Base-by-base conservation (phyloP, 805 yeast species). In the Ogataea polymorpha region DNA sequence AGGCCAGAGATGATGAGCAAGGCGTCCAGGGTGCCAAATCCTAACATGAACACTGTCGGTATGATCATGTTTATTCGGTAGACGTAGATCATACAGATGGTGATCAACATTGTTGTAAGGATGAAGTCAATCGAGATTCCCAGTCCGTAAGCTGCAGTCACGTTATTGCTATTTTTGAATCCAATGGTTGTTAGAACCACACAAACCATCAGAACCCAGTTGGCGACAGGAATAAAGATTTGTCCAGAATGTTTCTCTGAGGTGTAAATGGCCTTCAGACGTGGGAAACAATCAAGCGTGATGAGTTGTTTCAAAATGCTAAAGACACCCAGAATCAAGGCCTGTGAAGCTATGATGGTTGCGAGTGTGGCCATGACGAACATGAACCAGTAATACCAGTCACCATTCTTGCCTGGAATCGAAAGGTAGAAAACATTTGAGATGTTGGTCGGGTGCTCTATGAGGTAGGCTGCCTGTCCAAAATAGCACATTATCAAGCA, bases 341-440 rank as follows among this genome's bases (percentile, higher is more conserved):
- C 80, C 53, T 79, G 84, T 5, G 80, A 72, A 0, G 85, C 82
- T 50, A 79, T 76, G 33, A 79, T 67, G 4, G 82, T 74, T 2
- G 77, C 67, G 39, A 77, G 57, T 1, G 77, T 75, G 1, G 83
- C 79, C 35, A 79, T 48, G 15, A 70, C 72, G 54, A 77, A 71
- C 55, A 72, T 64, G 39, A 67, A 46, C 82, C 82, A 77, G 54
- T 72, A 77, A 16, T 66, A 61, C 2, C 67, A 66, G 6, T 67
- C 58, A 13, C 64, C 64, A 16, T 63, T 47, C 3, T 74, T 72
- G 6, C 80, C 80, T 0, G 82, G 82, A 39, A 77, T 62, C 0
- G 79, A 68, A 15, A 58, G 50, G 51, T 66, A 78, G 53, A 77
- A 78, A 2, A 74, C 66, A 42, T 71, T 72, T 2, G 68, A 35